Evolutionary conservation across 1,284 basidiomycete species (phyloP).

Genomic region (Trametes pubescens): DNA sequence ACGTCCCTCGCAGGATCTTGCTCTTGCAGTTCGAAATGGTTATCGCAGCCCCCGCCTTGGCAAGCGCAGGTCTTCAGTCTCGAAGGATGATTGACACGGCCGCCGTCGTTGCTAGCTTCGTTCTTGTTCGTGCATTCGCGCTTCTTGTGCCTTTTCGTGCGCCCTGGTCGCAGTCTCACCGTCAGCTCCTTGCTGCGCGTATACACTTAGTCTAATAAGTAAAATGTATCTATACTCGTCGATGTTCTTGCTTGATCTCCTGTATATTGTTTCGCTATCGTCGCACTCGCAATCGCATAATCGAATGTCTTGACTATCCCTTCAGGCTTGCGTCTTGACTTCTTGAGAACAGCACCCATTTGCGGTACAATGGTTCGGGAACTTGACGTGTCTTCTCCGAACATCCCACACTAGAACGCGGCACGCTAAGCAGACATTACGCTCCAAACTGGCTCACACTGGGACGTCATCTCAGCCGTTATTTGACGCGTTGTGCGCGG

Average conservation of each 20-base stretch:
- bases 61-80: conserved; percentile 15
- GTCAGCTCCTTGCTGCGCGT: conserved; percentile 7
- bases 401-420: neutral
- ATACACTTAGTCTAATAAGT: conserved; percentile 12
- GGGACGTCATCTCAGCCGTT: neutral
- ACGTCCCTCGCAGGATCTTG: conserved; percentile 24
- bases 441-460: conserved; percentile 9
- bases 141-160: conserved; percentile 8
- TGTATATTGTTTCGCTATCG: conserved; percentile 25
- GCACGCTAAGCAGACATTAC: conserved; percentile 4
- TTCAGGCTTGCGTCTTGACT: neutral
- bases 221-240: conserved; percentile 28
- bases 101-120: conserved; percentile 1
- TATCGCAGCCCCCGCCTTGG: conserved; percentile 15
- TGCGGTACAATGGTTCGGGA: conserved; percentile 10
- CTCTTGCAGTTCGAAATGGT: conserved; percentile 19
- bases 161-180: conserved; percentile 2
- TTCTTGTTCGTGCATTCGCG: conserved; percentile 4
- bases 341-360: neutral
- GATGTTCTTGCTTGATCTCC: conserved; percentile 6
- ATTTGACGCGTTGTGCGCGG: neutral
- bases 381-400: neutral
- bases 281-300: conserved; percentile 13
- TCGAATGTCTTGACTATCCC: neutral
- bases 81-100: conserved; percentile 9